Base-by-base conservation (phyloP, 139 green algal species). In the Zygnema cylindricum region DNA sequence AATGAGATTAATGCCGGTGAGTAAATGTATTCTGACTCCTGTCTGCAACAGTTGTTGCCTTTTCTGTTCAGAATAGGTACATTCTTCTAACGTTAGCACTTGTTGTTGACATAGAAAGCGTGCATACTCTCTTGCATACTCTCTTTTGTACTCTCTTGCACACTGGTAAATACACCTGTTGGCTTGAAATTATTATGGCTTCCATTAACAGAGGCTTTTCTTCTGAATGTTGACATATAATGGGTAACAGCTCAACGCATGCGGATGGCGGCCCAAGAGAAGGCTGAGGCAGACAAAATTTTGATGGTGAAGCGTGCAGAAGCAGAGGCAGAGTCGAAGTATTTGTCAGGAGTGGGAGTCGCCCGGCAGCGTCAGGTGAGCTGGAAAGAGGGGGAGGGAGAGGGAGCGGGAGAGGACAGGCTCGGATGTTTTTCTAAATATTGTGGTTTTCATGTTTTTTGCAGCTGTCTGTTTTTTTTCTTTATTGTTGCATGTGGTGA, bases 321-420 rank as follows among this genome's bases (percentile, higher is more conserved):
- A 92, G 97, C 95, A 16, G 97, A 98, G 69, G 96, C 97, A 16
- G 96, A 99, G 92, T 93, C 95, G 69, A 99, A 98, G 94, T 98
- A 94, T 89, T 94, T 99, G 78, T 86, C 92, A 35, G 95, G 95
- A 23, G 78, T 86, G 85, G 94, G 93, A 90, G 94, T 95, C 32
- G 91, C 93, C n/a, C 84, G 93, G 43, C 93, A 95, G 86, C 76
- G 93, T 23, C 94, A 96, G 82, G 82, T 88, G 1, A 32, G 79
- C 16, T 55, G 36, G 2, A 33, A 2, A 2, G 16, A 33, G 33
- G 0, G 69, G 33, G 33, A 77, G 16, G 35, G 3, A 55, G 69
- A 36, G 16, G 25, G 23, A 0, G 40, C 41, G 71, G 40, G 30
- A 30, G 30, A 30, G 30, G 30, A n/a, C 57, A 30, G 30, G 30